Percentiles rank a stretch among this genome's conserved stretches.
Evolutionary conservation across 129 eudicot genomes (phyloP).

Genomic region (Chrysanthemum lavandulifolium): DNA sequence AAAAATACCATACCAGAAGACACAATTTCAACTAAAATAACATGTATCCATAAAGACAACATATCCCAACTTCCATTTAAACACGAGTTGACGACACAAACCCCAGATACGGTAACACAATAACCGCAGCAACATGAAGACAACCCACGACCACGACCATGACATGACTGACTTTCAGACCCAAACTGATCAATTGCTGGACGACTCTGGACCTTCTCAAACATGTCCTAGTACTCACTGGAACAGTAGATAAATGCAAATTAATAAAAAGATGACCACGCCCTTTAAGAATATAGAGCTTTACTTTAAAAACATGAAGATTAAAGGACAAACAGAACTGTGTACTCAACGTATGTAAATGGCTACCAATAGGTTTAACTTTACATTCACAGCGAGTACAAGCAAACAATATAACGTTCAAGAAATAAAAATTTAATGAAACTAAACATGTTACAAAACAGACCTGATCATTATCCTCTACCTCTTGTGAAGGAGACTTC

Average conservation of each 20-base stretch:
- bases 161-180: slow-evolving; percentile 97
- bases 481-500: slow-evolving; percentile 49
- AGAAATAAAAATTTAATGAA: slow-evolving; percentile 18
- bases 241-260: slow-evolving; percentile 85
- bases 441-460: slow-evolving; percentile 44
- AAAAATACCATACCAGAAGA: neutral
- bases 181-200: slow-evolving; percentile 89
- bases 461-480: slow-evolving; percentile 82
- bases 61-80: slow-evolving; percentile 33
- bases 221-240: slow-evolving; percentile 73
- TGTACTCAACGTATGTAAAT: slow-evolving; percentile 1
- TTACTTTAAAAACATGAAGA: neutral
- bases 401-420: slow-evolving; percentile 14
- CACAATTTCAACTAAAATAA: slow-evolving; percentile 16
- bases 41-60: slow-evolving; percentile 40
- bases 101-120: slow-evolving; percentile 47
- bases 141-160: slow-evolving; percentile 38
- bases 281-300: slow-evolving; percentile 14
- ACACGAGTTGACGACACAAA: slow-evolving; percentile 72
- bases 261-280: slow-evolving; percentile 38
- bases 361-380: slow-evolving; percentile 13
- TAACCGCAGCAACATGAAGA: slow-evolving; percentile 83
- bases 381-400: slow-evolving; percentile 32
- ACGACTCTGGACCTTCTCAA: slow-evolving; percentile 97
- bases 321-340: slow-evolving; percentile 13